These are phyloP conservation scores for Paecilomyces niveus DNA, from an alignment of 2,329 filamentous ascomycete genomes.

Conservation along the genomic window DNA sequence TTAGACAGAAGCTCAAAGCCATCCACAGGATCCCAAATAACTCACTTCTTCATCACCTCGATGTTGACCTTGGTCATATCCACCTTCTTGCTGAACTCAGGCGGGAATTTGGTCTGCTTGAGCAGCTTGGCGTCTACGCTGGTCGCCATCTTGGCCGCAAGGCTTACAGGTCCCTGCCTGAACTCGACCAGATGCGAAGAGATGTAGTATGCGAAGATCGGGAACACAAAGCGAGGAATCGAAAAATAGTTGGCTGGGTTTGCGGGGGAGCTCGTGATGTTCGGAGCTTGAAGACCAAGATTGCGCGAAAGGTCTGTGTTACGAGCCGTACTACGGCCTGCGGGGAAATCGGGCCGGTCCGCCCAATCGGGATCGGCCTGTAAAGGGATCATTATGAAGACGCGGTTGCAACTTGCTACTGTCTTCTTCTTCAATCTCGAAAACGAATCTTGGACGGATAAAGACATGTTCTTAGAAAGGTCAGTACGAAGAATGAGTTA, in stretches of 20 bases:
- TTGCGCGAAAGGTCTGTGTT: neutral
- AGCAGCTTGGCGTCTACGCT: conserved; percentile 84
- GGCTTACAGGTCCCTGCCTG: neutral
- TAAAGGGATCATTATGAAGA: no score
- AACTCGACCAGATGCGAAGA: neutral
- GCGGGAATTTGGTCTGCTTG: conserved; percentile 85
- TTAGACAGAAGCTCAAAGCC: conserved; percentile 4
- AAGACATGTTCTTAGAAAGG: no score
- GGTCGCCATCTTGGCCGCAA: conserved; percentile 60
- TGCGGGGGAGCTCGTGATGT: neutral
- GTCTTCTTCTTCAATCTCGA: no score
- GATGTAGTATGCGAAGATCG: neutral
- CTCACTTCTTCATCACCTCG: conserved; percentile 94
- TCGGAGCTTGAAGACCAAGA: neutral
- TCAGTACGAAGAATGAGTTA: no score
- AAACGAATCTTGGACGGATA: no score
- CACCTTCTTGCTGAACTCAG: conserved; percentile 90
- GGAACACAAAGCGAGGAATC: neutral
- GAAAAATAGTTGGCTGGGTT: neutral
- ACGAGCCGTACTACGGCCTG: neutral
- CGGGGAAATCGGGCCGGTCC: neutral
- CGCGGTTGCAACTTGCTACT: no score
- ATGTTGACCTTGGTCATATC: conserved; percentile 97
- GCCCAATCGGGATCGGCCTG: no score
- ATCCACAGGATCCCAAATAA: conserved; percentile 12